A percentile compares a stretch with the other conserved stretches of the same genome.
These are phyloP conservation scores for Leishmania arabica DNA, from an alignment of 208 protist species.

Conservation along the genomic window DNA sequence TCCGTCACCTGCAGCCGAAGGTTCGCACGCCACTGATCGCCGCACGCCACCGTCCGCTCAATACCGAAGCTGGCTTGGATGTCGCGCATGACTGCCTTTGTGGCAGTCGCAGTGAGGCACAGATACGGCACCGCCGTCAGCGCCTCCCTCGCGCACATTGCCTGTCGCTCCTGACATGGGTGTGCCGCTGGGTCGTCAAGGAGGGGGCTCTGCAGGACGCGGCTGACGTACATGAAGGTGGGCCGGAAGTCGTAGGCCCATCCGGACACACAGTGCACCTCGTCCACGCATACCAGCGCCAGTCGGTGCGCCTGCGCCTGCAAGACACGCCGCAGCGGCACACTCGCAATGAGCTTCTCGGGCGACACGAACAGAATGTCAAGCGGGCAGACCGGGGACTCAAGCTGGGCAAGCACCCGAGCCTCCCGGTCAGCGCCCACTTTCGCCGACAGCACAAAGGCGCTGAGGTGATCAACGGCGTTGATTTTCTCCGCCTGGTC, in stretches of 20 bases:
- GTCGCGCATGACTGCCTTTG: slow-evolving; percentile 76
- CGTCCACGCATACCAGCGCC: slow-evolving; percentile 93
- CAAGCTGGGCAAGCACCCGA: slow-evolving; percentile 44
- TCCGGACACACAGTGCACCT: slow-evolving; percentile 96
- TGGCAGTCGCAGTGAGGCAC: slow-evolving; percentile 89
- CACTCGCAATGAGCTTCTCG: slow-evolving; percentile 68
- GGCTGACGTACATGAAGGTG: slow-evolving; percentile 79
- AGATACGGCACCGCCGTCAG: slow-evolving; percentile 47
- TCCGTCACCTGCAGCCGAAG: slow-evolving; percentile 61
- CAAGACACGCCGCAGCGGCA: slow-evolving; percentile 44
- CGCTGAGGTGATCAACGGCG: slow-evolving; percentile 28
- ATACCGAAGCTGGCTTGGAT: slow-evolving; percentile 73
- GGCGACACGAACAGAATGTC: slow-evolving; percentile 89
- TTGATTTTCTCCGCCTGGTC: slow-evolving; percentile 91
- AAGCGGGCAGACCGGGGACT: slow-evolving; percentile 45
- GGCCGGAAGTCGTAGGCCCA: slow-evolving; percentile 97
- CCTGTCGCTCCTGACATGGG: slow-evolving; percentile 4
- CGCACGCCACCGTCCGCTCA: slow-evolving; percentile 42
- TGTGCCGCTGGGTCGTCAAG: slow-evolving; percentile 6
- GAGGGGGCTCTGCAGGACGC: slow-evolving; percentile 44
- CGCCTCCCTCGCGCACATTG: not conserved
- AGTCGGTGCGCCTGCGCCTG: slow-evolving; percentile 53
- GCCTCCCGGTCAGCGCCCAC: slow-evolving; percentile 46
- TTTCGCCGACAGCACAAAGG: slow-evolving; percentile 61
- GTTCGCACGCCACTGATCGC: slow-evolving; percentile 57